Percentiles rank a stretch among this genome's conserved stretches.
phyloP scores from a whole-genome alignment of 306 rosid species.

The Inga laurina region DNA sequence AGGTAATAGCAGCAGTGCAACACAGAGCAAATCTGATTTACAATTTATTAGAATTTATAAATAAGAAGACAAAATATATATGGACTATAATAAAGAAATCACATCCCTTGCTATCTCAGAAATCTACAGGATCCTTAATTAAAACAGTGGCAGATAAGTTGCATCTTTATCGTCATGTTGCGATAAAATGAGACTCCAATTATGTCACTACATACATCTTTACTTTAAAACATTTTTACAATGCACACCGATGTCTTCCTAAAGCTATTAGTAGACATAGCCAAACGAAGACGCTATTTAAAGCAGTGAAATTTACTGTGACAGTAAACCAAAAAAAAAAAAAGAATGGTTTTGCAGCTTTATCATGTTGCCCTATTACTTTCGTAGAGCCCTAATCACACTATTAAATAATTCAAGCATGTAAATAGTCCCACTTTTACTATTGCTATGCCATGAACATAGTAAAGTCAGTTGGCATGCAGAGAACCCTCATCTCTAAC shows the following conservation, averaged over 20 bases:
- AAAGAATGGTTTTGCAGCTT: neutral
- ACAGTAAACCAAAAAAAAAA: neutral
- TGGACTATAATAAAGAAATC: conserved; percentile 16
- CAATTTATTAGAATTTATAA: neutral
- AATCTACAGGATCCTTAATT: conserved; percentile 10
- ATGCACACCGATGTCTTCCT: neutral
- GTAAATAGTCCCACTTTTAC: conserved; percentile 7
- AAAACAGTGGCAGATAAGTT: conserved; percentile 12
- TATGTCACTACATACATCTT: neutral
- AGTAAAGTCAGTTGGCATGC: conserved; percentile 15
- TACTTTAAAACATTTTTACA: neutral
- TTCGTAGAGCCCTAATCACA: conserved; percentile 2
- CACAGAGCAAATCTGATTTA: conserved; percentile 15
- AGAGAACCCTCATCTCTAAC: conserved; percentile 11
- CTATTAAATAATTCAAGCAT: conserved; percentile 8
- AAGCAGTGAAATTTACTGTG: conserved; percentile 8
- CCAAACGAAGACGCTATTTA: neutral
- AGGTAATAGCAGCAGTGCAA: neutral
- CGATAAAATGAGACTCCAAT: conserved; percentile 22
- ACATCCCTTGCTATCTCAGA: conserved; percentile 3
- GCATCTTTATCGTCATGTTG: neutral
- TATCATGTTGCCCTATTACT: neutral
- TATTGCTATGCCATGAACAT: conserved; percentile 18
- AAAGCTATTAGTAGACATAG: conserved; percentile 10
- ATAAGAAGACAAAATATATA: neutral